Conservation (phyloP, 208 protist species). For the Wallacemonas sp. region DNA sequence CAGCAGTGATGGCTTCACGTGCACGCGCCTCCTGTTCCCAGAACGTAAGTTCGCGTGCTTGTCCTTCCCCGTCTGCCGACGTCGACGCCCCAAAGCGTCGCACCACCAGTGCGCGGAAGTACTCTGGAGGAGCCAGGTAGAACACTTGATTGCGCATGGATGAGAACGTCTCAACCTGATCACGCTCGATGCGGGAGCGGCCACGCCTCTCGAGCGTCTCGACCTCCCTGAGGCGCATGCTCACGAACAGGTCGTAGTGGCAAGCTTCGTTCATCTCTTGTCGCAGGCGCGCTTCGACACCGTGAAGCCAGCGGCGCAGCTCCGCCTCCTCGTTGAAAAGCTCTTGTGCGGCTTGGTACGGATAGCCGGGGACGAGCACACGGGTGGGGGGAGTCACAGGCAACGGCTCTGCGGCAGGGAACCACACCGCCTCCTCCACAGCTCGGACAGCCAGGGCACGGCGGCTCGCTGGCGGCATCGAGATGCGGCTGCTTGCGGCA, state of each 20-base stretch:
- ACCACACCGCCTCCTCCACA: slow-evolving; percentile 52
- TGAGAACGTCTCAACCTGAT: slow-evolving; percentile 48
- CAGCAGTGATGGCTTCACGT: slow-evolving; percentile 26
- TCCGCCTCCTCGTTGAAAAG: slow-evolving; percentile 65
- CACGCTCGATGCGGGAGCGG: slow-evolving; percentile 40
- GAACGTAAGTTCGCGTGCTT: slow-evolving; percentile 30
- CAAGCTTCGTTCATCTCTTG: slow-evolving; percentile 48
- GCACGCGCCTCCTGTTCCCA: slow-evolving; percentile 28
- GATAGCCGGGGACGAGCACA: slow-evolving; percentile 35
- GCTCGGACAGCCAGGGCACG: slow-evolving; percentile 30
- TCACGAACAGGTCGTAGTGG: slow-evolving; percentile 40
- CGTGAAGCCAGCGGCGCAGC: slow-evolving; percentile 61
- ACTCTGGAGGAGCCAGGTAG: slow-evolving; percentile 50
- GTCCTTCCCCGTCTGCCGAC: neutral
- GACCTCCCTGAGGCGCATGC: slow-evolving; percentile 38
- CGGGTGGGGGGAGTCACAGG: slow-evolving; percentile 24
- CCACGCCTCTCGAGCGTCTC: slow-evolving; percentile 23
- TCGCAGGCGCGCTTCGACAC: slow-evolving; percentile 54
- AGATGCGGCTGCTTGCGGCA: slow-evolving; percentile 11
- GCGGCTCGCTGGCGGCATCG: slow-evolving; percentile 15
- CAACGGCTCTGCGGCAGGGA: slow-evolving; percentile 30
- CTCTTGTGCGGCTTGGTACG: slow-evolving; percentile 35
- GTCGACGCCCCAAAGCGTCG: slow-evolving; percentile 35
- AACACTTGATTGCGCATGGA: slow-evolving; percentile 45
- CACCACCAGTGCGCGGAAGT: slow-evolving; percentile 50